Evolutionary conservation across 805 yeast genomes (phyloP).

Genomic region (Lipomyces oligophaga): DNA sequence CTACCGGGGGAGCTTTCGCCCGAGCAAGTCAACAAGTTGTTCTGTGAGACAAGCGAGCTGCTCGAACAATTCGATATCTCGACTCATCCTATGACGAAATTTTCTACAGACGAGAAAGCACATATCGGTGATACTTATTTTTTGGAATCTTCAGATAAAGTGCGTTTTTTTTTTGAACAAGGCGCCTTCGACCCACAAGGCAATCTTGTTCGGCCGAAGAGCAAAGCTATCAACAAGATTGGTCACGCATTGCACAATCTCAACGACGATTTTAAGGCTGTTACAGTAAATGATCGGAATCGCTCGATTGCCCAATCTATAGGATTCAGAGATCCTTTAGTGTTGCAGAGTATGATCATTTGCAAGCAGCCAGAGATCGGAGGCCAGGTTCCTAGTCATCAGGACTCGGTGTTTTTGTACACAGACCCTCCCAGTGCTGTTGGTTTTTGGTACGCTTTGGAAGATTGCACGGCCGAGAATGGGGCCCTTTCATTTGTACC

Average conservation of each 20-base stretch:
- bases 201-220: constrained; percentile 50
- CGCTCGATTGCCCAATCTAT: constrained; percentile 51
- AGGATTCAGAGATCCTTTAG: constrained; percentile 59
- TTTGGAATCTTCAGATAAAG: constrained; percentile 62
- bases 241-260: constrained; percentile 72
- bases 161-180: constrained; percentile 65
- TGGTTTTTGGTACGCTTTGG: constrained; percentile 80
- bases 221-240: constrained; percentile 64
- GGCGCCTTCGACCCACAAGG: constrained; percentile 60
- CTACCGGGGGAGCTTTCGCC: constrained; percentile 51
- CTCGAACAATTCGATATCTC: constrained; percentile 49
- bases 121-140: constrained; percentile 76
- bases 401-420: constrained; percentile 68
- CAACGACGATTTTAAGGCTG: constrained; percentile 46
- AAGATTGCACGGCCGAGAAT: constrained; percentile 61
- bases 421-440: constrained; percentile 68
- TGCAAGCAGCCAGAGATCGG: constrained; percentile 74
- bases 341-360: constrained; percentile 73
- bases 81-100: constrained; percentile 65
- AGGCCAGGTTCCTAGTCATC: constrained; percentile 72
- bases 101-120: constrained; percentile 52
- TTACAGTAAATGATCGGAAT: constrained; percentile 53
- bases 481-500: constrained; percentile 70
- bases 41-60: constrained; percentile 45
- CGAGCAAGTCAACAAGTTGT: constrained; percentile 42